Percentiles rank a stretch among this genome's conserved stretches.
phyloP scores from a whole-genome alignment of 768 basidiomycete genomes.

The Mycena vitilis region DNA sequence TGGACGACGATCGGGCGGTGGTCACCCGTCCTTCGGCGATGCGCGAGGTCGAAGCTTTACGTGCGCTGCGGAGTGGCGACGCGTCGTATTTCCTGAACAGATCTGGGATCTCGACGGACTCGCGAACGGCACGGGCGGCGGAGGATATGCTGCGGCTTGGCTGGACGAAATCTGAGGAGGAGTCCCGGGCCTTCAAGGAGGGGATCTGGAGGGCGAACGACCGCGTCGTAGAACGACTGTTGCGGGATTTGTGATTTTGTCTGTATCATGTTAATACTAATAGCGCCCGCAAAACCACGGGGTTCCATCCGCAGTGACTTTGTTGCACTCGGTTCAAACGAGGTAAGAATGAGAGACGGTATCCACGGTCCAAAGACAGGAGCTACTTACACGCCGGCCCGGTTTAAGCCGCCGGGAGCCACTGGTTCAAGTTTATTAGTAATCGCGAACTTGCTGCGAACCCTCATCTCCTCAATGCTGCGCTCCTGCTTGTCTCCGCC shows the following conservation, averaged over 20 bases:
- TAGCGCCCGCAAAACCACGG: too few relatives aligned
- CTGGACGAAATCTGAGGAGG: constrained; percentile 43
- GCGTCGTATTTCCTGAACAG: constrained; percentile 39
- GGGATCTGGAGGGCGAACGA: constrained; percentile 47
- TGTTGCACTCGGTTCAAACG: too few relatives aligned
- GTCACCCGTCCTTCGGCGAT: constrained; percentile 55
- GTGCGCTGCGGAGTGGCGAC: constrained; percentile 49
- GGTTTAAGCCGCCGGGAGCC: too few relatives aligned
- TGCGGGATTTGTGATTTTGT: constrained; percentile 42
- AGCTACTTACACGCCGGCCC: too few relatives aligned
- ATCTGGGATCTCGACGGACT: constrained; percentile 32
- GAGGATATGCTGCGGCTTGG: constrained; percentile 45
- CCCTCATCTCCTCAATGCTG: constrained; percentile 6
- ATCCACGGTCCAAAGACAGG: too few relatives aligned
- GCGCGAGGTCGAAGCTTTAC: constrained; percentile 52
- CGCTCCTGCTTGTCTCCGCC: background rate
- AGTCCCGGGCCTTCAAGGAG: constrained; percentile 43
- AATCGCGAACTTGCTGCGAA: too few relatives aligned
- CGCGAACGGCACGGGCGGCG: constrained; percentile 37
- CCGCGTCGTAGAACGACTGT: constrained; percentile 43
- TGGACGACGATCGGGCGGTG: constrained; percentile 48
- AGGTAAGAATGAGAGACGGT: too few relatives aligned
- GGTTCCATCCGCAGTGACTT: too few relatives aligned
- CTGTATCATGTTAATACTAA: too few relatives aligned
- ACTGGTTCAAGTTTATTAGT: too few relatives aligned